Percentiles rank a stretch among this genome's conserved stretches.
phyloP scores from a whole-genome alignment of 768 basidiomycete genomes.

The Galerina sulciceps region DNA sequence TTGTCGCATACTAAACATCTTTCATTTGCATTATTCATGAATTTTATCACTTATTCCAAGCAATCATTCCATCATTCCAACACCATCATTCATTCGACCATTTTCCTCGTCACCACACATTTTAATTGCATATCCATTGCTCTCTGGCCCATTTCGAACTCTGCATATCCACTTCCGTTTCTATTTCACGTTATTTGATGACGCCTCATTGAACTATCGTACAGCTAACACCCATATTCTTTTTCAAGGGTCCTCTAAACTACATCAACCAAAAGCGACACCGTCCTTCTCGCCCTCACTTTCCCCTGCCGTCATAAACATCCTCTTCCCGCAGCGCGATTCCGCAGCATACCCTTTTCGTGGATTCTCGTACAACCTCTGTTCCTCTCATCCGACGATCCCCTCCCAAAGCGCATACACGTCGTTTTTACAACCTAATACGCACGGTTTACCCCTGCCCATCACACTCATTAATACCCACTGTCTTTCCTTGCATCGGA shows the following conservation, averaged over 20 bases:
- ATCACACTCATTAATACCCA: conserved; percentile 6
- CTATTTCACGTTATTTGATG: conserved; percentile 1
- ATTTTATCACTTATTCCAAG: background rate
- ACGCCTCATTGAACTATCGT: background rate
- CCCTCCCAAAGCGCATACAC: background rate
- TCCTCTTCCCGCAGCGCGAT: background rate
- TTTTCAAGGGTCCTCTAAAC: background rate
- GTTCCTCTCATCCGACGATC: background rate
- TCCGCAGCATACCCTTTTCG: background rate
- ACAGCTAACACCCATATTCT: background rate
- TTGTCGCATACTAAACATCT: background rate
- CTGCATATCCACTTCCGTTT: background rate
- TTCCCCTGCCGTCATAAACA: background rate
- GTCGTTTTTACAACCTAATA: too few relatives aligned
- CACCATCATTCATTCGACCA: background rate
- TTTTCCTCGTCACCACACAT: conserved; percentile 1
- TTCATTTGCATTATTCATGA: conserved; percentile 2
- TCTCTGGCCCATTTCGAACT: conserved; percentile 2
- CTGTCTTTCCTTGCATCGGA: background rate
- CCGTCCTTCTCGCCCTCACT: conserved; percentile 2
- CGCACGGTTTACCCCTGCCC: too few relatives aligned
- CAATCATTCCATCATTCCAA: background rate
- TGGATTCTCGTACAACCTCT: background rate
- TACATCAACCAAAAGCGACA: conserved; percentile 3
- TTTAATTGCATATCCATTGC: conserved; percentile 6